A percentile compares a stretch with the other conserved stretches of the same genome.
phyloP scores from a whole-genome alignment of 2,329 filamentous ascomycete genomes.

The Cercospora nicotianae region DNA sequence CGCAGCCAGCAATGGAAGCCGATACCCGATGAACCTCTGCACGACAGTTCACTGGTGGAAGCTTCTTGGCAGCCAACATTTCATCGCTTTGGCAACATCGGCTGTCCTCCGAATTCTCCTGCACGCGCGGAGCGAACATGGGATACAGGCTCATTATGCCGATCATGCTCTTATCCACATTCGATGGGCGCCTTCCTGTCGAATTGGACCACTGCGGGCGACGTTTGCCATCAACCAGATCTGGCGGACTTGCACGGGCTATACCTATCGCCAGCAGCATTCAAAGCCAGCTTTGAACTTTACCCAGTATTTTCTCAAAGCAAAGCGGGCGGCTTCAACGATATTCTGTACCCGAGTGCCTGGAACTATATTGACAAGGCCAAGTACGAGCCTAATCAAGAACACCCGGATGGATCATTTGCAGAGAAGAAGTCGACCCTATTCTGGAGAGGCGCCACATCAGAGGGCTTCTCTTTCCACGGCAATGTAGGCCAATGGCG shows the following conservation, averaged over 20 bases:
- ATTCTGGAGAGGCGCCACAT: constrained; percentile 73
- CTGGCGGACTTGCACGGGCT: constrained; percentile 72
- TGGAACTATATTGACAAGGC: constrained; percentile 64
- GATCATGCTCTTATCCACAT: constrained; percentile 62
- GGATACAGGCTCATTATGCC: constrained; percentile 65
- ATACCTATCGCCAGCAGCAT: constrained; percentile 63
- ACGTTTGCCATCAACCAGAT: constrained; percentile 76
- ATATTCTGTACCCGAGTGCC: constrained; percentile 68
- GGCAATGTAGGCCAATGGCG: constrained; percentile 56
- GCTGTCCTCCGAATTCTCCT: constrained; percentile 64
- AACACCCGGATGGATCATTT: constrained; percentile 57
- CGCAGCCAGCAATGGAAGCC: constrained; percentile 44
- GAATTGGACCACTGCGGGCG: constrained; percentile 64
- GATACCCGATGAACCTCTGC: constrained; percentile 33
- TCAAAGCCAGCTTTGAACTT: constrained; percentile 63
- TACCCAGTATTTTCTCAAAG: constrained; percentile 74
- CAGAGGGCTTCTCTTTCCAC: constrained; percentile 52
- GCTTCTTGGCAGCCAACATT: constrained; percentile 43
- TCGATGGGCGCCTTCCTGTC: constrained; percentile 66
- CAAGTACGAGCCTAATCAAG: constrained; percentile 52
- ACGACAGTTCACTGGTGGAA: constrained; percentile 35
- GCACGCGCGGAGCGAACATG: constrained; percentile 61
- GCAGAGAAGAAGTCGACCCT: constrained; percentile 62
- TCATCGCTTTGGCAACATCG: constrained; percentile 46
- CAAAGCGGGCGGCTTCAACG: constrained; percentile 70